Conservation (phyloP, 2,329 filamentous ascomycete genomes). For the Zymoseptoria pseudotritici region DNA sequence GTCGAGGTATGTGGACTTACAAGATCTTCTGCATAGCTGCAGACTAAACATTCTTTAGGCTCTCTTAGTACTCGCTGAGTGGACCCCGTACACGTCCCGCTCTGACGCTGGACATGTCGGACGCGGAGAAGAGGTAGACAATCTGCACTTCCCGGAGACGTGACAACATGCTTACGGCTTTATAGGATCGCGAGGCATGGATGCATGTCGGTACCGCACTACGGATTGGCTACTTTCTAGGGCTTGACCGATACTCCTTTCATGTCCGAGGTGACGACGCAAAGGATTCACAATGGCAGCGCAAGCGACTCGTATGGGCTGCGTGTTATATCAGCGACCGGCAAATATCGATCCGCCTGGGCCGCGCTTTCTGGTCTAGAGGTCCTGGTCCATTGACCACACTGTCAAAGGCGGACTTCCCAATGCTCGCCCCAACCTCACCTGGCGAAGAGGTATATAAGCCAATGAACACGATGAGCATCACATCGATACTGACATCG, state of each 20-base stretch:
- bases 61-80: slow-evolving; percentile 62
- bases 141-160: background rate
- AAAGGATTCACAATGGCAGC: slow-evolving; percentile 53
- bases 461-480: background rate
- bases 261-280: slow-evolving; percentile 49
- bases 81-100: slow-evolving; percentile 60
- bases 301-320: slow-evolving; percentile 62
- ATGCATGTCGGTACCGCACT: slow-evolving; percentile 68
- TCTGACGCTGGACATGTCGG: slow-evolving; percentile 56
- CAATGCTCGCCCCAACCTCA: slow-evolving; percentile 52
- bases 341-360: slow-evolving; percentile 62
- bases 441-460: slow-evolving; percentile 59
- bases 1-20: slow-evolving; percentile 42
- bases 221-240: slow-evolving; percentile 62
- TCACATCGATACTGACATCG: background rate
- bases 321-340: slow-evolving; percentile 60
- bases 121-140: slow-evolving; percentile 53
- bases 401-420: slow-evolving; percentile 59
- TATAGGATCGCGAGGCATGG: slow-evolving; percentile 61
- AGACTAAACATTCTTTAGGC: slow-evolving; percentile 30
- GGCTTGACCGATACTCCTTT: slow-evolving; percentile 61
- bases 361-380: slow-evolving; percentile 66
- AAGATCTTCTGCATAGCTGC: background rate
- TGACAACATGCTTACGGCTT: background rate
- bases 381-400: slow-evolving; percentile 61